Conservation (phyloP, 805 yeast species). For the Barnettozyma californica region DNA sequence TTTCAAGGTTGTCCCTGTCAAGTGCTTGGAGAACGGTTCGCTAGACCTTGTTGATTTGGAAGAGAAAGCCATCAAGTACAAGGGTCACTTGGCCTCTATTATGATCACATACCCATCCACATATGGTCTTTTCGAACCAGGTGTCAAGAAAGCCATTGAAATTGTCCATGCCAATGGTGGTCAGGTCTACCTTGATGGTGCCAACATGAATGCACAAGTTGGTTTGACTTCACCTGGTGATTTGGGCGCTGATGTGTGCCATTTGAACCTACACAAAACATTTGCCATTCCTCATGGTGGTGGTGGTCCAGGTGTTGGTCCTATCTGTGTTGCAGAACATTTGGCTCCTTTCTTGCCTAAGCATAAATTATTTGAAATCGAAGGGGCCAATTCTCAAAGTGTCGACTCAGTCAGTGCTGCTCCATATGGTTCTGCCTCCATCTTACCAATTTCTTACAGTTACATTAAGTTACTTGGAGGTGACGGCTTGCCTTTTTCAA, state of each 20-base stretch:
- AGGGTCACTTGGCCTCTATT: constrained; percentile 72
- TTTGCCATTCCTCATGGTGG: constrained; percentile 99
- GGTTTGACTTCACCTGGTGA: constrained; percentile 97
- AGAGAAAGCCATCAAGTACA: constrained; percentile 64
- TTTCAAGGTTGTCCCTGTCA: constrained; percentile 85
- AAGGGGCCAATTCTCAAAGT: constrained; percentile 37
- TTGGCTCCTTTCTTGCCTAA: constrained; percentile 76
- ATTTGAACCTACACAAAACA: constrained; percentile 92
- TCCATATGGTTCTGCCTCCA: constrained; percentile 93
- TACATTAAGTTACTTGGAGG: constrained; percentile 94
- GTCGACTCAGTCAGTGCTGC: constrained; percentile 86
- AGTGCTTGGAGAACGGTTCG: constrained; percentile 81
- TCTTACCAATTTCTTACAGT: constrained; percentile 89
- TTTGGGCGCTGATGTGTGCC: constrained; percentile 97
- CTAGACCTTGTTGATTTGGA: constrained; percentile 74
- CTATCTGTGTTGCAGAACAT: constrained; percentile 87
- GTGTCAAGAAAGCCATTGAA: constrained; percentile 79
- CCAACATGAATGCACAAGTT: constrained; percentile 98
- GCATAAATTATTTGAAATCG: constrained; percentile 55
- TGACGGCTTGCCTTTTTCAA: constrained; percentile 75
- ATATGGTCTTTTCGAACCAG: constrained; percentile 93
- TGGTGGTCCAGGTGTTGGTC: constrained; percentile 99
- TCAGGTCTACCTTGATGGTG: constrained; percentile 96
- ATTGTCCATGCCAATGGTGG: constrained; percentile 84
- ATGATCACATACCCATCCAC: constrained; percentile 99